Conservation (phyloP, 179 eudicot genomes). For the Amaranthus tricolor region DNA sequence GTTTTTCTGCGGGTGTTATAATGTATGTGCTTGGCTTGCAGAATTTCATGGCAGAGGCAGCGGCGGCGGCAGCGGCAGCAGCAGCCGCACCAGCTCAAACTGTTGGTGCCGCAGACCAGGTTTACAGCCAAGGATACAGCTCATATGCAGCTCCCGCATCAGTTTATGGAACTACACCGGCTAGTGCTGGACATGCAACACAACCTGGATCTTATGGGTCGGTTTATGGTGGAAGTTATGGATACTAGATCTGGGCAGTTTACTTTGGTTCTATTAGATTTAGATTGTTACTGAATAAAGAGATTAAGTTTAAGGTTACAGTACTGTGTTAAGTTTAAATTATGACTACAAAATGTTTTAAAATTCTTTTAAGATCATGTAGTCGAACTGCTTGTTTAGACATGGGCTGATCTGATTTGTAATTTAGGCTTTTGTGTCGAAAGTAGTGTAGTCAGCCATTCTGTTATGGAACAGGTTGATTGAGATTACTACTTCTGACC, state of each 20-base stretch:
- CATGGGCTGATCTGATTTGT: constrained; percentile 10
- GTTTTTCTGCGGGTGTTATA: neutral
- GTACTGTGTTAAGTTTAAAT: constrained; percentile 2
- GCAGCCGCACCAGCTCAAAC: constrained; percentile 35
- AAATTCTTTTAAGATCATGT: neutral
- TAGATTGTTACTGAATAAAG: constrained; percentile 15
- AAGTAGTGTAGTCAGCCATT: constrained; percentile 3
- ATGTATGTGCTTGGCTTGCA: constrained; percentile 17
- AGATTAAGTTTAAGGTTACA: constrained; percentile 14
- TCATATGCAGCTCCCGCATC: constrained; percentile 41
- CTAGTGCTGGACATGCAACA: constrained; percentile 36
- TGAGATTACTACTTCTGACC: neutral
- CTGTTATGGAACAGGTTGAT: neutral
- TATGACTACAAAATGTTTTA: constrained; percentile 2
- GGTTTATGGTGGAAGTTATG: constrained; percentile 36
- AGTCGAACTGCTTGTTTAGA: neutral
- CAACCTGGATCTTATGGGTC: constrained; percentile 52
- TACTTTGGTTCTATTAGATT: constrained; percentile 2
- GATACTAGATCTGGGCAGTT: constrained; percentile 24
- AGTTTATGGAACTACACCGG: constrained; percentile 35
- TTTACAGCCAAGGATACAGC: constrained; percentile 41
- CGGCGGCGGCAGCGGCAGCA: constrained; percentile 41
- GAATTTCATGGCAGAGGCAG: constrained; percentile 53
- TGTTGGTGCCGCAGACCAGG: constrained; percentile 31
- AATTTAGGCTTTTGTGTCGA: constrained; percentile 8